Conservation (phyloP, 495 filamentous ascomycete species). For the Penicillium canariense region DNA sequence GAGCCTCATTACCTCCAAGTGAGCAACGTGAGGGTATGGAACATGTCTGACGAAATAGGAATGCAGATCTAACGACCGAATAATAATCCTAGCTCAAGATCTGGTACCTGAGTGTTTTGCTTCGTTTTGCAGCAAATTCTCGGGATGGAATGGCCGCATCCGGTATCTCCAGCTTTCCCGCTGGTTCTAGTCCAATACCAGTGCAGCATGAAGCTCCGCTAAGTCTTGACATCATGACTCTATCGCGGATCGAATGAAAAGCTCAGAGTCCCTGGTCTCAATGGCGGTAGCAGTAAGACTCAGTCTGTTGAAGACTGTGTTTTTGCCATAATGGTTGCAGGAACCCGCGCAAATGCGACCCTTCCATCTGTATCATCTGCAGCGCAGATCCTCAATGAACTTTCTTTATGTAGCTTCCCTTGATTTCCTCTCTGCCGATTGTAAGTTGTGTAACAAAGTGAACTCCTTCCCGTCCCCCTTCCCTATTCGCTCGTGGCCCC, state of each 20-base stretch:
- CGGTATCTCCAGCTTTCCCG: background rate
- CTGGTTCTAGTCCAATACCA: constrained; percentile 1
- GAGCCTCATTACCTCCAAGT: background rate
- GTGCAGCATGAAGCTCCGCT: background rate
- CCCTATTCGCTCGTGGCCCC: too few species aligned
- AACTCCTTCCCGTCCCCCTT: too few species aligned
- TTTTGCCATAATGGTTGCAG: background rate
- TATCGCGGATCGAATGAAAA: constrained; percentile 1
- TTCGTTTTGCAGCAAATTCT: background rate
- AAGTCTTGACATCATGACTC: constrained; percentile 32
- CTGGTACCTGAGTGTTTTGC: background rate
- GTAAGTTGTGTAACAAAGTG: too few species aligned
- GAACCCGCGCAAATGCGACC: too few species aligned
- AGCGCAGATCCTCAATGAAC: too few species aligned
- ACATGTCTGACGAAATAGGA: background rate
- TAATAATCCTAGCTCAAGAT: background rate
- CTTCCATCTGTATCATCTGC: background rate
- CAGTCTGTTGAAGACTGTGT: background rate
- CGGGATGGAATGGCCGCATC: constrained; percentile 12
- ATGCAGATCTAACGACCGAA: background rate
- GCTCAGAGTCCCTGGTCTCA: background rate
- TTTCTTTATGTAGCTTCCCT: too few species aligned
- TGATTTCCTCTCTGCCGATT: too few species aligned
- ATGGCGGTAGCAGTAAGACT: background rate
- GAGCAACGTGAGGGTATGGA: background rate